Evolutionary conservation across 2,329 filamentous ascomycete genomes (phyloP), one percentile per base, ranked within the genome.

Genomic region (Colletotrichum sp.): DNA sequence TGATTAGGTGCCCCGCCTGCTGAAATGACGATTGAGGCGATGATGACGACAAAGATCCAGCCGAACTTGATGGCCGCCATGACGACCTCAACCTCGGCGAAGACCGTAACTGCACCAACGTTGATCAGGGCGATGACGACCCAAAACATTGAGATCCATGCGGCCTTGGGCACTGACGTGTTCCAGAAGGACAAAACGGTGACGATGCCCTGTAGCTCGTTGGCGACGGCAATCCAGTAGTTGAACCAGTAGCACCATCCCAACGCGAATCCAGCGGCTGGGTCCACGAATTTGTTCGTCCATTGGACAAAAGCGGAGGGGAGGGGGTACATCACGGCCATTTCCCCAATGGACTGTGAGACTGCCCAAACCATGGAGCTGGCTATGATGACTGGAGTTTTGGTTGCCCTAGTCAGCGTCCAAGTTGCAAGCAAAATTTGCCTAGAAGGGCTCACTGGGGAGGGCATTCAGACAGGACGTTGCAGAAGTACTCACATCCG

Each of bases 241-340:
- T 80, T 82, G 73, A 87, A 86, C 83, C 85, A 88, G 73, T 88
- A 88, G 3, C 84, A 84, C 86, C 86, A 88, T 3, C 86, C 86
- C 4, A 88, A 80, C 7, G 86, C 84, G 75, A 88, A 87, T 1
- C 82, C 86, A 7, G 84, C 83, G 0, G 86, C 80, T 2, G 81
- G 82, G 67, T 85, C 82, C 62, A 88, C 81, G 73, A 88, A 88
- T 52, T 86, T 88, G 36, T 79, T 83, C 7, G 84, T 84, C 86
- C 86, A 88, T 78, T 87, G 86, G n/a, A 86, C 83, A 71, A 87
- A 88, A 13, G 85, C 85, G 7, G 84, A 85, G 0, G 87, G 86
- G 0, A 88, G 78, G 6, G 87, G 86, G 71, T 88, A 88, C 81
- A 87, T 81, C 74, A 86, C 82, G 1, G 85, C 86, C 83, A 88